Evolutionary conservation across 805 yeast species (phyloP).

Genomic region (Candida sithepensis): DNA sequence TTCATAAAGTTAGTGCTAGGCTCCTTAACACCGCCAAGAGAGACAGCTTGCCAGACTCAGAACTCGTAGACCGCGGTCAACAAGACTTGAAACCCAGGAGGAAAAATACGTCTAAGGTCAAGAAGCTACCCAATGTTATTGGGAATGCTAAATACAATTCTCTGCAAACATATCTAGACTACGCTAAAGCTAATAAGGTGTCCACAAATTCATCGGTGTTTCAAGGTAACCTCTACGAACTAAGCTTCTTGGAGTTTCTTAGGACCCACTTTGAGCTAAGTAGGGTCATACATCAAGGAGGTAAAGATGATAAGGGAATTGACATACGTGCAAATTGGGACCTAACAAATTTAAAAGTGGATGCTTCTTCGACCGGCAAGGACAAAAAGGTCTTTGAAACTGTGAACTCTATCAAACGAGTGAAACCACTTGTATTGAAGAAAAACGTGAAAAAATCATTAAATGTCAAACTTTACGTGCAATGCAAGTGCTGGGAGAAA

Average conservation of each 20-base stretch:
- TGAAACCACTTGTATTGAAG: conserved; percentile 23
- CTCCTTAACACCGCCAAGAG: conserved; percentile 5
- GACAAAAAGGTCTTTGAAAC: conserved; percentile 11
- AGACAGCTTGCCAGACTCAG: not conserved
- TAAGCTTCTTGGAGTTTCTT: conserved; percentile 38
- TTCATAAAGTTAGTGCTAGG: conserved; percentile 6
- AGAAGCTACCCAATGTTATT: conserved; percentile 6
- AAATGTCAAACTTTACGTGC: conserved; percentile 44
- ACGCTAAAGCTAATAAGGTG: conserved; percentile 32
- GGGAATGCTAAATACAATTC: conserved; percentile 28
- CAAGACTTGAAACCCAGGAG: not conserved
- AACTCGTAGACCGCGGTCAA: not conserved
- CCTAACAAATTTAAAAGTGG: conserved; percentile 18
- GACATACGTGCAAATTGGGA: conserved; percentile 56
- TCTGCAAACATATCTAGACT: conserved; percentile 30
- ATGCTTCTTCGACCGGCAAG: not conserved
- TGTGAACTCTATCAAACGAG: conserved; percentile 23
- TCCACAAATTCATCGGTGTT: conserved; percentile 46
- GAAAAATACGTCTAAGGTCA: not conserved
- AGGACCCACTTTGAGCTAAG: conserved; percentile 35
- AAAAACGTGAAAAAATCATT: conserved; percentile 16
- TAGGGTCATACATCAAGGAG: conserved; percentile 45
- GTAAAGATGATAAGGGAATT: conserved; percentile 54
- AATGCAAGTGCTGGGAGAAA: conserved; percentile 48
- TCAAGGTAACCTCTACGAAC: conserved; percentile 54